Evolutionary conservation across 2,329 filamentous ascomycete species (phyloP), one percentile per base, ranked within the genome.

Genomic region (Myriosclerotinia scirpicola): DNA sequence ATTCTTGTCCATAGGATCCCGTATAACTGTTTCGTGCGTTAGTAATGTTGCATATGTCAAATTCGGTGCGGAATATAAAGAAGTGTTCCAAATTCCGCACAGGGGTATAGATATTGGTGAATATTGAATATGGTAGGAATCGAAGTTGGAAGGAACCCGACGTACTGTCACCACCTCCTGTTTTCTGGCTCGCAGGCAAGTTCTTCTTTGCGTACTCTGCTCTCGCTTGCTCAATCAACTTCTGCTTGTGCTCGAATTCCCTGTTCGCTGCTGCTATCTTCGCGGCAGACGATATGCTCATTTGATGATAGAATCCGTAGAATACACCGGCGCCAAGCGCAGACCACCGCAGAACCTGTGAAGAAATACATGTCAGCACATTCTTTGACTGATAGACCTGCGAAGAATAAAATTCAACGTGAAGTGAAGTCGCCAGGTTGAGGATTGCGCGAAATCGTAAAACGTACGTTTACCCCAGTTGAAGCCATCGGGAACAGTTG

Each of bases 231-330:
- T 90, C 83, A 84, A 99, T 98, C 84, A 98, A 85, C 75, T 88
- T 87, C 81, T 93, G 86, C 86, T 98, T 96, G 82, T 92, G 90
- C 78, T 93, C 85, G 79, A 94, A 98, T 79, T 97, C 92, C 78
- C 87, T 87, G 80, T 96, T 83, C 75, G 87, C 85, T 75, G 89
- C 86, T 73, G 88, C 84, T 69, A 85, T 81, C 81, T 88, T 90
- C 77, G 93, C 87, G 76, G 85, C 80, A 67, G 90, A 80, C 73
- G 82, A 89, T 80, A 99, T 90, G 70, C 87, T 86, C 77, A 90
- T 85, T 84, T 99, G 95, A 84, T 97, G 94, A 81, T 89, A 91
- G 84, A 97, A 88, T 80, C 95, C 95, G 84, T 99, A 99, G 82
- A 97, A 89, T 78, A 98, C 83, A 79, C 95, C 95, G 77, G 92